Evolutionary conservation across 768 basidiomycete genomes (phyloP).

Genomic region (Auriscalpium orientale): DNA sequence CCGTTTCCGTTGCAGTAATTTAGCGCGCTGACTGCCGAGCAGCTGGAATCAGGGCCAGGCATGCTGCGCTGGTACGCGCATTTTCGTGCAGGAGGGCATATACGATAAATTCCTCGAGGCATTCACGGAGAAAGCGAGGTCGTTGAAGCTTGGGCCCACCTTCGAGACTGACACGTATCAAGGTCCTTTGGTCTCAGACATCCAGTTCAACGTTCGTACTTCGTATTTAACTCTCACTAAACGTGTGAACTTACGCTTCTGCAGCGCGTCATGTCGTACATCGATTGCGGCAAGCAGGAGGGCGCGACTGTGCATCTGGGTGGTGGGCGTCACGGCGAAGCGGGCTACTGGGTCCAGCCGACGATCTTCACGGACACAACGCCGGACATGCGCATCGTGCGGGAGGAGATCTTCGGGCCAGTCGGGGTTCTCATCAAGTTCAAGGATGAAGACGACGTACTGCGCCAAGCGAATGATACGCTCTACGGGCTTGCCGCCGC

Average conservation of each 20-base stretch:
- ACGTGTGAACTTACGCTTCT: background rate
- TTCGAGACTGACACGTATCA: slow-evolving; percentile 54
- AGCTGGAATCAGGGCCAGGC: slow-evolving; percentile 73
- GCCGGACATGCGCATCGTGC: slow-evolving; percentile 49
- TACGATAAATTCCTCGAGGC: slow-evolving; percentile 68
- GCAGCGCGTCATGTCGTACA: slow-evolving; percentile 57
- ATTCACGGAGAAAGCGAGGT: slow-evolving; percentile 47
- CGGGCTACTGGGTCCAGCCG: slow-evolving; percentile 58
- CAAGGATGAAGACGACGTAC: slow-evolving; percentile 51
- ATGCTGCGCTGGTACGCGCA: slow-evolving; percentile 78
- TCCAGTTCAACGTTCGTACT: slow-evolving; percentile 60
- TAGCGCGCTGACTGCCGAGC: background rate
- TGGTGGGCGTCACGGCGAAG: slow-evolving; percentile 41
- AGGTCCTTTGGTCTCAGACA: slow-evolving; percentile 73
- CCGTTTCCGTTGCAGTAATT: background rate
- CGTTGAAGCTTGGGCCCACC: slow-evolving; percentile 63
- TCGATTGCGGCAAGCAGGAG: slow-evolving; percentile 49
- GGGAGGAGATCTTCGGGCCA: slow-evolving; percentile 60
- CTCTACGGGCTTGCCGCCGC: slow-evolving; percentile 82
- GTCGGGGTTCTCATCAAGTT: slow-evolving; percentile 64
- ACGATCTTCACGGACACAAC: slow-evolving; percentile 53
- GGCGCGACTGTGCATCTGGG: slow-evolving; percentile 53
- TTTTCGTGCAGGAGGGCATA: slow-evolving; percentile 71
- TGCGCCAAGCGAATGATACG: slow-evolving; percentile 78
- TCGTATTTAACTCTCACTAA: background rate